These are phyloP conservation scores for Eimeria necatrix DNA, from an alignment of 169 alveolate species.

Conservation along the genomic window DNA sequence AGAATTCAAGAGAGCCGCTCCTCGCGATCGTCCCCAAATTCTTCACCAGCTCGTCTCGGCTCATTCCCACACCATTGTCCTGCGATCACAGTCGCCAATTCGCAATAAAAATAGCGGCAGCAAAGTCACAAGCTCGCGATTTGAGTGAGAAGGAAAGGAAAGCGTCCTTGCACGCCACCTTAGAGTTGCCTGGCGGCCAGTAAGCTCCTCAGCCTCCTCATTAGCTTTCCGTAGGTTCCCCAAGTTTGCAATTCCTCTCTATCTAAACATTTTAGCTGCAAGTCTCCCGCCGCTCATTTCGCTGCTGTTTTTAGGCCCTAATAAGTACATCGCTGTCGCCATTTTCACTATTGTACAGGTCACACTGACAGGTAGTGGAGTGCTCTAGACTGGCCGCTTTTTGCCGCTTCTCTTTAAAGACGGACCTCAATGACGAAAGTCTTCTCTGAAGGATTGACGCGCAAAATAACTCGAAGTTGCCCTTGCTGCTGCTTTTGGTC, in stretches of 20 bases:
- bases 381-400: too few species aligned
- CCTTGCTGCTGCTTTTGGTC: conserved; percentile 25
- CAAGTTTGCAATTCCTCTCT: too few species aligned
- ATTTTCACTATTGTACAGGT: too few species aligned
- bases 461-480: conserved; percentile 15
- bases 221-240: too few species aligned
- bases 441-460: conserved; percentile 49
- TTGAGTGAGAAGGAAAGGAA: too few species aligned
- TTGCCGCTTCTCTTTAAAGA: background rate
- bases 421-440: conserved; percentile 79
- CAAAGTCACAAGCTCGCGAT: background rate
- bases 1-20: conserved; percentile 98
- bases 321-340: too few species aligned
- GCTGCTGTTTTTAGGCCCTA: too few species aligned
- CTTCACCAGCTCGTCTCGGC: conserved; percentile 97
- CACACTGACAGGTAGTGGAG: too few species aligned
- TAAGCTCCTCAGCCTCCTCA: background rate
- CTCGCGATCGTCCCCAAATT: conserved; percentile 98
- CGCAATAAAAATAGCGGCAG: background rate
- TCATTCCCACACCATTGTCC: conserved; percentile 99
- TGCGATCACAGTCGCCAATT: conserved; percentile 66
- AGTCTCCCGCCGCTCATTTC: too few species aligned
- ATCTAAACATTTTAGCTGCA: too few species aligned
- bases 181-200: background rate
- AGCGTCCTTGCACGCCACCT: too few species aligned